Percentiles rank a stretch among this genome's conserved stretches.
Conservation (phyloP, 768 basidiomycete species). For the Rhizopogon salebrosus region DNA sequence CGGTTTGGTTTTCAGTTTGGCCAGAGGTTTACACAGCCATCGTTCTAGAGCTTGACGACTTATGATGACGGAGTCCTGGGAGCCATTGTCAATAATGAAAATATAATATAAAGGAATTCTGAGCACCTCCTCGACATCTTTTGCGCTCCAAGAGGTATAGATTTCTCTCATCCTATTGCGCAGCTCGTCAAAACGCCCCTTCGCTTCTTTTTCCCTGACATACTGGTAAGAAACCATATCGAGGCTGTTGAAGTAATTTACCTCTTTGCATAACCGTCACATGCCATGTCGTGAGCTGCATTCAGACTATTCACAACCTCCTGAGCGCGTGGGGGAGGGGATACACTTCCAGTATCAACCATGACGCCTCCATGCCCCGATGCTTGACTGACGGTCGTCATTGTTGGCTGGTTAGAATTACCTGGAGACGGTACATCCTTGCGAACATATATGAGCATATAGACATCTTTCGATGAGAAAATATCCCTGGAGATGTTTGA, state of each 20-base stretch:
- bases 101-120: not conserved
- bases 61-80: slow-evolving; percentile 52
- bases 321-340: slow-evolving; percentile 52
- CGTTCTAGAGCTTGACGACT: slow-evolving; percentile 54
- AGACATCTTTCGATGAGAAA: slow-evolving; percentile 76
- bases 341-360: slow-evolving; percentile 17
- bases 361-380: not conserved
- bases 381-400: slow-evolving; percentile 12
- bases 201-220: slow-evolving; percentile 39
- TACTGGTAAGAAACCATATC: slow-evolving; percentile 2
- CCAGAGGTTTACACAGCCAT: slow-evolving; percentile 47
- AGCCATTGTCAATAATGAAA: slow-evolving; percentile 7
- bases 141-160: slow-evolving; percentile 57
- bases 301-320: slow-evolving; percentile 54
- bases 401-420: slow-evolving; percentile 9
- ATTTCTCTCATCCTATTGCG: slow-evolving; percentile 53
- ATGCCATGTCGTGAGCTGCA: slow-evolving; percentile 45
- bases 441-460: slow-evolving; percentile 89
- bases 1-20: slow-evolving; percentile 15
- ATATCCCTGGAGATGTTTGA: slow-evolving; percentile 36
- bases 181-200: slow-evolving; percentile 41
- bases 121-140: slow-evolving; percentile 43
- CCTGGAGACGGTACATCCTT: slow-evolving; percentile 21
- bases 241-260: slow-evolving; percentile 24
- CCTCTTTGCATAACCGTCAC: slow-evolving; percentile 44